These are phyloP conservation scores for Lepidium campestre DNA, from an alignment of 441 rosid genomes.

Conservation along the genomic window DNA sequence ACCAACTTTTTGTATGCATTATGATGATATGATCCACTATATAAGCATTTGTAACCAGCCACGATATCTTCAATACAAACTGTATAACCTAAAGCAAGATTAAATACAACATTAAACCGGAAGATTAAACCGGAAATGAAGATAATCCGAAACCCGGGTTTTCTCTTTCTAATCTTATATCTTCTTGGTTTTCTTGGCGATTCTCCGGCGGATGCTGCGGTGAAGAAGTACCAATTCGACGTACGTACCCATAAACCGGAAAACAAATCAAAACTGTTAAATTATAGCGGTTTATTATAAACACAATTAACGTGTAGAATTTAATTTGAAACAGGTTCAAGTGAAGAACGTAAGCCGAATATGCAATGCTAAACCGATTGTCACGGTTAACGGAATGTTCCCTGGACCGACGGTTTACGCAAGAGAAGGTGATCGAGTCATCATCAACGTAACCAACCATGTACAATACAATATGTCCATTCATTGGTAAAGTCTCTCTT, in stretches of 20 bases:
- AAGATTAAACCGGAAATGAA: slow-evolving; percentile 26
- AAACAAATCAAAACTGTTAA: not conserved
- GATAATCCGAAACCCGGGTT: not conserved
- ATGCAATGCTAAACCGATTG: slow-evolving; percentile 49
- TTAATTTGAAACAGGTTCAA: slow-evolving; percentile 36
- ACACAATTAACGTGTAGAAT: not conserved
- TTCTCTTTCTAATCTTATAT: slow-evolving; percentile 22
- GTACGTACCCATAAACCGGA: slow-evolving; percentile 21
- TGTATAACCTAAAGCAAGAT: not conserved
- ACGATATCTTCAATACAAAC: slow-evolving; percentile 16
- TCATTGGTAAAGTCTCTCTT: slow-evolving; percentile 33
- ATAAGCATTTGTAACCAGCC: slow-evolving; percentile 16
- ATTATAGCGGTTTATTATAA: not conserved
- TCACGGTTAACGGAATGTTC: slow-evolving; percentile 49
- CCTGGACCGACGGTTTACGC: slow-evolving; percentile 48
- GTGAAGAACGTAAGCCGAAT: slow-evolving; percentile 46
- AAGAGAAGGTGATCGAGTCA: slow-evolving; percentile 46
- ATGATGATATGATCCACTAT: slow-evolving; percentile 11
- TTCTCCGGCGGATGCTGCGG: slow-evolving; percentile 35
- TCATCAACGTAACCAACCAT: slow-evolving; percentile 40
- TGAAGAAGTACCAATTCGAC: slow-evolving; percentile 48
- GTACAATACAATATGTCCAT: slow-evolving; percentile 52
- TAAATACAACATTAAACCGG: not conserved
- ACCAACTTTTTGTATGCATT: slow-evolving; percentile 24
- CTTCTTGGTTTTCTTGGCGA: slow-evolving; percentile 29